Percentiles rank a stretch among this genome's conserved stretches.
phyloP scores from a whole-genome alignment of 164 flowering plant genomes.

The Liquidambar formosana region DNA sequence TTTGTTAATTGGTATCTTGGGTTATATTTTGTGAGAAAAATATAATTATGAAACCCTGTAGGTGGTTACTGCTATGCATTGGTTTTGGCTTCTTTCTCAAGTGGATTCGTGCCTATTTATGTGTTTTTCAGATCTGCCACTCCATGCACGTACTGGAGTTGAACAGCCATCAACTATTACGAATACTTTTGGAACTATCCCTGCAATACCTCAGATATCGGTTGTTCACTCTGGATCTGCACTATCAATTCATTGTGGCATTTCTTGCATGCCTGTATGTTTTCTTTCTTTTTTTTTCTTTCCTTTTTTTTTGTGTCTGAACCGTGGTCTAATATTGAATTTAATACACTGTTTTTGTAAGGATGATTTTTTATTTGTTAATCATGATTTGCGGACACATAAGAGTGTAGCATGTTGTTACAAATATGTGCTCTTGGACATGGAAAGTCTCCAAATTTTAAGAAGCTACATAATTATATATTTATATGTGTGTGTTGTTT shows the following conservation, averaged over 20 bases:
- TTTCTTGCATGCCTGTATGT: conserved; percentile 72
- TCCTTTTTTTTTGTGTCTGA: background rate
- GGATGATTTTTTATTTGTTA: background rate
- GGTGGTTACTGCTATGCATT: too few relatives aligned
- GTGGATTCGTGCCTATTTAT: background rate
- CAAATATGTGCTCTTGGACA: too few relatives aligned
- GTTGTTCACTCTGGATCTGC: conserved; percentile 62
- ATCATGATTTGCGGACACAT: too few relatives aligned
- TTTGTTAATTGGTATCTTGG: too few relatives aligned
- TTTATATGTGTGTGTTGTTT: too few relatives aligned
- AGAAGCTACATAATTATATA: too few relatives aligned
- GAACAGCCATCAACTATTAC: conserved; percentile 44
- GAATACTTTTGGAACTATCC: conserved; percentile 78
- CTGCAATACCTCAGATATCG: conserved; percentile 77
- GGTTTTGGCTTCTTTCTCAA: too few relatives aligned
- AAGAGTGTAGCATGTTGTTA: too few relatives aligned
- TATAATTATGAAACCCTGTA: too few relatives aligned
- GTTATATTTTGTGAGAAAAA: too few relatives aligned
- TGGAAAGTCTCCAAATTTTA: too few relatives aligned
- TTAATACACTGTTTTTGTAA: background rate
- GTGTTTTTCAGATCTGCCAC: conserved; percentile 43
- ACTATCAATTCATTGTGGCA: conserved; percentile 79
- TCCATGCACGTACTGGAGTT: conserved; percentile 37
- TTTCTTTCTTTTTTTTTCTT: too few relatives aligned
- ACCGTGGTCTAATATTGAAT: background rate